Conservation (phyloP, 345 rosid genomes). For the Aurinia saxatilis region DNA sequence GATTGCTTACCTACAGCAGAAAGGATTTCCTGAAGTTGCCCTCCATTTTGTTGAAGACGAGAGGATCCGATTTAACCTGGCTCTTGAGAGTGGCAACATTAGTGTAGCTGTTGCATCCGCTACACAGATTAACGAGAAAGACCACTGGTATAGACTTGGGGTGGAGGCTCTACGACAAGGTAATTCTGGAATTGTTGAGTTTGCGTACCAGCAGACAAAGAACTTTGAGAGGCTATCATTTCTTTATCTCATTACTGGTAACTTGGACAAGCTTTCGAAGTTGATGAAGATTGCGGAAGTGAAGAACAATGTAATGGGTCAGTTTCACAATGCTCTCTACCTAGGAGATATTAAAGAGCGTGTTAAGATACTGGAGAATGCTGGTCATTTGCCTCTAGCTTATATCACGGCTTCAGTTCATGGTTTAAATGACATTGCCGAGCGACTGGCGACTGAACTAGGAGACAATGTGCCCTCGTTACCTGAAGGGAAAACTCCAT, state of each 20-base stretch:
- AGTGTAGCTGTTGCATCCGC: conserved; percentile 92
- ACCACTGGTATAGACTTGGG: conserved; percentile 85
- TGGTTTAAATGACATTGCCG: conserved; percentile 66
- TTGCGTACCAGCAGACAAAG: conserved; percentile 90
- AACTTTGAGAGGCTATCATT: conserved; percentile 91
- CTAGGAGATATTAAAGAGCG: conserved; percentile 81
- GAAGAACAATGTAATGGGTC: conserved; percentile 88
- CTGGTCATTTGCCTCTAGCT: conserved; percentile 85
- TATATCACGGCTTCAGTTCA: conserved; percentile 73
- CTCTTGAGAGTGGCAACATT: conserved; percentile 89
- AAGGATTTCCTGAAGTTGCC: conserved; percentile 98
- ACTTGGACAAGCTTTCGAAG: conserved; percentile 68
- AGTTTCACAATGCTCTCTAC: conserved; percentile 86
- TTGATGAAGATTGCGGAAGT: conserved; percentile 89
- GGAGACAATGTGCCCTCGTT: conserved; percentile 66
- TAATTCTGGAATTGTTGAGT: conserved; percentile 79
- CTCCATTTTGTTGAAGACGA: conserved; percentile 95
- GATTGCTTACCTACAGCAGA: conserved; percentile 95
- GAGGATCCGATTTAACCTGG: conserved; percentile 88
- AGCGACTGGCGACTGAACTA: conserved; percentile 55
- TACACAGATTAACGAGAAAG: conserved; percentile 87
- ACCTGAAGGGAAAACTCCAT: conserved; percentile 56
- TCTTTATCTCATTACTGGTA: conserved; percentile 81
- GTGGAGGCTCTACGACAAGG: conserved; percentile 98
- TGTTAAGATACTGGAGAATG: conserved; percentile 69